Evolutionary conservation across 257 asterid species (phyloP), one percentile per base, ranked within the genome.

Genomic region (Voacanga thouarsii): DNA sequence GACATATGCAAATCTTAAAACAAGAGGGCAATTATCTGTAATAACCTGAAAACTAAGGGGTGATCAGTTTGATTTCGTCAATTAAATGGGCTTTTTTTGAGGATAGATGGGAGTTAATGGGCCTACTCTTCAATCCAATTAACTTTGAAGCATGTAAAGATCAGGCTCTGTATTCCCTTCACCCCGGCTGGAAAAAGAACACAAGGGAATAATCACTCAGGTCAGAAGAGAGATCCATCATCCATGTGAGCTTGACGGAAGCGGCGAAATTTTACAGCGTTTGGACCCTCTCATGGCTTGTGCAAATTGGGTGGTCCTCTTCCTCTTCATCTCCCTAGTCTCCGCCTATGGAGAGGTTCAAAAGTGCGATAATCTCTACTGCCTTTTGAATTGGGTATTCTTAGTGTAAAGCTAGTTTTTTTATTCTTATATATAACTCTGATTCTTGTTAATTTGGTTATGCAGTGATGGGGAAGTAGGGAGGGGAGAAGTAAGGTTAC

Each of bases 401-500:
- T 30, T 64, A 11, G 51, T 4, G n/a, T 45, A 11, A 28, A 47
- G 45, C 12, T 61, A 49, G 11, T 24, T 28, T 51, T 53, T 64
- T 59, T 61, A 61, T 61, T 5, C 24, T 44, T 12, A 9, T 61
- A 61, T 61, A 1, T 12, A 9, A 16, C 14, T 15, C 43, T 47
- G 64, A 44, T 61, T 28, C 39, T 9, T 4, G 37, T 19, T 77
- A 24, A 68, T 66, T 60, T 77, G 50, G 30, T 69, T 41, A 19
- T 56, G 30, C 45, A 57, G 76, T 26, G 60, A 28, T 8, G 41
- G 91, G 51, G 89, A 83, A 77, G 74, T 77, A 41, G 53, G 75
- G 12, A 69, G 9, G 24, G 53, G 12, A 30, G 74, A 70, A 26
- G 76, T 57, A 41, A 59, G 39, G 21, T 57, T 28, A 30, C 28